These are phyloP conservation scores for Ajuga reptans DNA, from an alignment of 305 asterid species.

Conservation along the genomic window DNA sequence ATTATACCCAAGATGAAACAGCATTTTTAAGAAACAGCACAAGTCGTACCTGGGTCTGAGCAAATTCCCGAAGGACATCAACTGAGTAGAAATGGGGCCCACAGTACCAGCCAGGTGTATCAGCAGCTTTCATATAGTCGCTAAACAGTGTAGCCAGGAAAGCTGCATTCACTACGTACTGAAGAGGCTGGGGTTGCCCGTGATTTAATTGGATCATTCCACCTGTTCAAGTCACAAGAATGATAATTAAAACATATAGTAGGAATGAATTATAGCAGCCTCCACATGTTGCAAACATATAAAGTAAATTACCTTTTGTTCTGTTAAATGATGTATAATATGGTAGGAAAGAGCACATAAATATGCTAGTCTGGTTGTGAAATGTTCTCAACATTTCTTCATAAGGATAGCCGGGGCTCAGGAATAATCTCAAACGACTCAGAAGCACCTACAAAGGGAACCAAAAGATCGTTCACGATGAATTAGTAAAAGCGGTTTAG, in stretches of 20 bases:
- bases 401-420: slow-evolving; percentile 94
- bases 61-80: slow-evolving; percentile 68
- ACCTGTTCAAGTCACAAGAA: slow-evolving; percentile 35
- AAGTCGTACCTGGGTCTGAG: slow-evolving; percentile 69
- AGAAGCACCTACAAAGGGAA: slow-evolving; percentile 56
- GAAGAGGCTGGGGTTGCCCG: slow-evolving; percentile 92
- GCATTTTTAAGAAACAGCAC: neutral
- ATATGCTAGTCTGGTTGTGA: slow-evolving; percentile 85
- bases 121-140: slow-evolving; percentile 85
- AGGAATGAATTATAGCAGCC: neutral
- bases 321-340: slow-evolving; percentile 73
- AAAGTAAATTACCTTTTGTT: slow-evolving; percentile 54
- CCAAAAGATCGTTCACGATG: slow-evolving; percentile 8
- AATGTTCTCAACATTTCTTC: slow-evolving; percentile 80
- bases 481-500: neutral
- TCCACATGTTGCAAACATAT: neutral
- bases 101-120: slow-evolving; percentile 94
- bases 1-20: neutral
- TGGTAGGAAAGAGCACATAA: slow-evolving; percentile 92
- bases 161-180: slow-evolving; percentile 78
- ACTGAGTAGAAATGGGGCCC: slow-evolving; percentile 87
- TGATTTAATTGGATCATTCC: slow-evolving; percentile 84
- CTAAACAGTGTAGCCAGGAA: slow-evolving; percentile 77
- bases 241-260: neutral
- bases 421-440: slow-evolving; percentile 79